Evolutionary conservation across 2,329 filamentous ascomycete species (phyloP).

Genomic region (Trematosphaeria pertusa): DNA sequence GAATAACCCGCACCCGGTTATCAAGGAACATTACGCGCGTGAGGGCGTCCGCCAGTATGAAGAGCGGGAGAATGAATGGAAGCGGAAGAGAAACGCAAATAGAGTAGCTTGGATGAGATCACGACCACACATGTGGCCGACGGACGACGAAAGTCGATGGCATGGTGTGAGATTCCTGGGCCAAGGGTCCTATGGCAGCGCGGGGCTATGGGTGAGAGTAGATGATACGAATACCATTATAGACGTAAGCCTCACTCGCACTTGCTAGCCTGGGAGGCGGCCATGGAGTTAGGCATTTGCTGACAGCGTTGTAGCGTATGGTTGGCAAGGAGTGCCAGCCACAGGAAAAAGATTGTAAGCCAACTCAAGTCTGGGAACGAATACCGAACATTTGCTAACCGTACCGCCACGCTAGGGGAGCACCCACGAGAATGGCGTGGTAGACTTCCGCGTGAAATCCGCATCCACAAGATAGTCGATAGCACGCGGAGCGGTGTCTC

Average conservation of each 20-base stretch:
- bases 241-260: constrained; percentile 8
- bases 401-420: neutral
- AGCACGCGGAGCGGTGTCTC: neutral
- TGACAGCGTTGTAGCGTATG: constrained; percentile 10
- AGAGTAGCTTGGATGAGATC: too few relatives aligned
- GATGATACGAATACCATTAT: constrained; percentile 10
- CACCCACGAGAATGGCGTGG: constrained; percentile 8
- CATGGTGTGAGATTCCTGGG: constrained; percentile 10
- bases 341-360: too few relatives aligned
- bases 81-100: too few relatives aligned
- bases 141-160: too few relatives aligned
- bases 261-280: too few relatives aligned
- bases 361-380: too few relatives aligned
- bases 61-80: too few relatives aligned
- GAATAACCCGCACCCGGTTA: too few relatives aligned
- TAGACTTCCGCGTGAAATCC: constrained; percentile 13
- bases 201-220: constrained; percentile 12
- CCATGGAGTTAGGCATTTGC: neutral
- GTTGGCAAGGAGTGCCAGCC: constrained; percentile 18
- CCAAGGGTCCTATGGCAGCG: constrained; percentile 6
- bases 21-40: too few relatives aligned
- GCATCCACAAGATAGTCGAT: constrained; percentile 16
- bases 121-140: too few relatives aligned
- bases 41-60: too few relatives aligned
- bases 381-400: too few relatives aligned